Evolutionary conservation across 176 grass and related monocot genomes (phyloP), one percentile per base, ranked within the genome.

Genomic region (Elymus sibiricus): DNA sequence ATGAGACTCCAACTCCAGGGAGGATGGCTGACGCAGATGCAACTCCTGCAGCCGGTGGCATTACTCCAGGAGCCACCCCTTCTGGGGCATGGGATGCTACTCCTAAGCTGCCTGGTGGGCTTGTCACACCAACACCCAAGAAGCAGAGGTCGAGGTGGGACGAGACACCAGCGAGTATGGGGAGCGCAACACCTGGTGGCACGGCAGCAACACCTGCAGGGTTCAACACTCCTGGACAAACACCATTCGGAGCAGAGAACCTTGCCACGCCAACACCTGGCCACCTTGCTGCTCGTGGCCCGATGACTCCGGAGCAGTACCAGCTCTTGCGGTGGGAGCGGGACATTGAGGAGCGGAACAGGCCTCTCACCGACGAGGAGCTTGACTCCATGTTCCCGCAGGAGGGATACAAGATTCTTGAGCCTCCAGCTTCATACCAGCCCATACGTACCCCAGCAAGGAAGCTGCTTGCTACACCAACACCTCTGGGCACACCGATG

Each of bases 71-170:
- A 1, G 88, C 92, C 21, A 98, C 97, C 2, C 97, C 97, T 6
- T 88, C 97, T 64, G 94, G 97, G 5, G 93, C 97, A 5, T 99
- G 97, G 97, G 97, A 99, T 77, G 92, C 97, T 5, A 99, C 94
- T 9, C 97, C 97, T 13, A 96, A 99, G 78, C 90, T 99, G 40
- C 49, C 90, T 25, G 94, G 94, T 25, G 92, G 94, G 46, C 77
- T 92, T 85, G 97, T 88, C 61, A 99, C 97, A 6, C 97, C 94
- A 35, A 99, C 97, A 0, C 97, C 97, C 13, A 99, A 96, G 84
- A 93, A 95, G 51, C 94, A 99, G 87, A 91, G 94, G 22, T 99
- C 97, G 2, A 89, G 97, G 68, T 99, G 97, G 97, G 97, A 99
- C 64, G 97, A 99, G 79, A 99, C 94, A 13, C 97, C 92, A 8